phyloP scores from a whole-genome alignment of 257 asterid species.

The Buddleja alternifolia region DNA sequence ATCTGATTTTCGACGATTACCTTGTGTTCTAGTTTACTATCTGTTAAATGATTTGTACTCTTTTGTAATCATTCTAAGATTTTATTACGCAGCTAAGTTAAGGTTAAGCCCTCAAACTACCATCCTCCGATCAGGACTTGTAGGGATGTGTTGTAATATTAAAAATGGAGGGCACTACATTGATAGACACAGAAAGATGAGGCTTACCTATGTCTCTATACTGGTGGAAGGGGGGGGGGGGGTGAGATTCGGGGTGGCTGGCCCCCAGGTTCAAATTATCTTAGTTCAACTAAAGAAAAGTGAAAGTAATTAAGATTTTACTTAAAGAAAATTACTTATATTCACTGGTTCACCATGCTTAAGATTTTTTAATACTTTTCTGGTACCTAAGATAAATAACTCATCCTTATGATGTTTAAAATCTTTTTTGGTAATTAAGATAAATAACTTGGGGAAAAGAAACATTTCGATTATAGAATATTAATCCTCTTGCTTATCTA shows the following conservation, averaged over 20 bases:
- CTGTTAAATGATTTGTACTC: background rate
- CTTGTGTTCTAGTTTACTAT: background rate
- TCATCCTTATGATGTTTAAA: no score
- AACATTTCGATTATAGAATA: background rate
- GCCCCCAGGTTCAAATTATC: no score
- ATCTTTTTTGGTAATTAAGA: no score
- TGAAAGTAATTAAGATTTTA: background rate
- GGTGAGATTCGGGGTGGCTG: no score
- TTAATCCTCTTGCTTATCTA: background rate
- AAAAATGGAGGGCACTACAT: background rate
- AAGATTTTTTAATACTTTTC: background rate
- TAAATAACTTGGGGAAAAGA: no score
- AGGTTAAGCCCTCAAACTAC: background rate
- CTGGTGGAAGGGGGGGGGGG: no score
- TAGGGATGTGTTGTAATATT: background rate
- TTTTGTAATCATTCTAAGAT: background rate
- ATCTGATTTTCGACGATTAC: background rate
- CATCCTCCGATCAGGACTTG: background rate
- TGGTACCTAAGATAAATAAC: slow-evolving; percentile 8
- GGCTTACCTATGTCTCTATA: no score
- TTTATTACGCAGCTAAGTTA: background rate
- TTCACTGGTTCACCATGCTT: background rate
- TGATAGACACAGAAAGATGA: no score
- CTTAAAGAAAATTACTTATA: background rate
- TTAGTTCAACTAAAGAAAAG: background rate